Percentiles rank a stretch among this genome's conserved stretches.
Conservation (phyloP, 1,284 basidiomycete species). For the Sphaerobolus stellatus region DNA sequence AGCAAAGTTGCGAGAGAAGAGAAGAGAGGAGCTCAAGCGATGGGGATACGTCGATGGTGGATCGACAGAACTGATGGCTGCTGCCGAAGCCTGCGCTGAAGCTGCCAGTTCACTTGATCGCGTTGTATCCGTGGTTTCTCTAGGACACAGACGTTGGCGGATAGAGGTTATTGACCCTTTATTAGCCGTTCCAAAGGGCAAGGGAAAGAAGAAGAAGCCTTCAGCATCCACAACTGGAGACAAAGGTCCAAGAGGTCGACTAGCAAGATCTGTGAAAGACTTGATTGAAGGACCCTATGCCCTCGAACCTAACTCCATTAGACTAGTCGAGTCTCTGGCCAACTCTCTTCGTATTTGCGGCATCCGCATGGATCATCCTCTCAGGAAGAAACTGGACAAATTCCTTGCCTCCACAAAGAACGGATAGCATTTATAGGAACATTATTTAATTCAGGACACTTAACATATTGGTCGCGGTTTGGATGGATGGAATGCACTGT, state of each 20-base stretch:
- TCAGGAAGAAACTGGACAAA: conserved; percentile 66
- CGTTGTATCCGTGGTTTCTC: conserved; percentile 58
- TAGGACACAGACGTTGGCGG: conserved; percentile 68
- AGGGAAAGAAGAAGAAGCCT: conserved; percentile 43
- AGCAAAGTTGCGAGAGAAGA: conserved; percentile 48
- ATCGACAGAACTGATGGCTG: conserved; percentile 44
- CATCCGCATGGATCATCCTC: conserved; percentile 57
- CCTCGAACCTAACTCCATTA: background rate
- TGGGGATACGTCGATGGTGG: conserved; percentile 65
- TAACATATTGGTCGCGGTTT: too few species aligned
- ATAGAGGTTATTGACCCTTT: conserved; percentile 68
- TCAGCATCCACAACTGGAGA: conserved; percentile 25
- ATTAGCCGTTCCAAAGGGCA: conserved; percentile 59
- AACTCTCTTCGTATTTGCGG: conserved; percentile 52
- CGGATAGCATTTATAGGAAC: too few species aligned
- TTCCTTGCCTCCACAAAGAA: conserved; percentile 31
- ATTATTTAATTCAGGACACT: too few species aligned
- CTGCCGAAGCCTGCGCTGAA: conserved; percentile 68
- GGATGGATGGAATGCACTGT: too few species aligned
- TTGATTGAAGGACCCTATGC: conserved; percentile 44
- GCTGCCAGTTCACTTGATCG: conserved; percentile 66
- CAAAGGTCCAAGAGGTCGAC: conserved; percentile 56
- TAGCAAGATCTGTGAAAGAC: conserved; percentile 64
- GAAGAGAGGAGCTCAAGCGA: conserved; percentile 58
- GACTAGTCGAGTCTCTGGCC: conserved; percentile 50